Evolutionary conservation across 192 early-diverging fungal species (phyloP), one percentile per base, ranked within the genome.

Genomic region (Geranomyces variabilis): DNA sequence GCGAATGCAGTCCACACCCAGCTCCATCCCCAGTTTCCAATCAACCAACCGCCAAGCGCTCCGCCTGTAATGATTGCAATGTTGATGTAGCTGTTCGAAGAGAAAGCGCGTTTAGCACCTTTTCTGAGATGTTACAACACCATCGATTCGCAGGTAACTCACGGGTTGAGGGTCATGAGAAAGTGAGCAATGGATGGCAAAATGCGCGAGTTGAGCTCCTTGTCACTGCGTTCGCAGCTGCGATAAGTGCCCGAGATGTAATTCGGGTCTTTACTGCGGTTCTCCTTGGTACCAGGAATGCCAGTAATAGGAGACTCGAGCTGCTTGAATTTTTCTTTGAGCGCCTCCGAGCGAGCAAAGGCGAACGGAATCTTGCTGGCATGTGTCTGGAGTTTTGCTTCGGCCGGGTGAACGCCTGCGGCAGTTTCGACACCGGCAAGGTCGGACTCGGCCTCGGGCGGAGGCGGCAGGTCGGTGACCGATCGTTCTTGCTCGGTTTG

Each of bases 281-380:
- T 74, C 56, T 74, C 72, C 22, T 36, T 51, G 6, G 72, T 74
- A 19, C 72, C 72, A 13, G 72, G 72, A 33, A 74, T 66, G 41
- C 65, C 72, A 8, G 63, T 67, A 49, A 74, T 74, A 34, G 72
- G 64, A 4, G 49, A 36, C 34, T 74, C 72, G 1, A 74, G 24
- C 10, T 26, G 8, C 29, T 63, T 51, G 64, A 55, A 74, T 29
- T 66, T 63, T 47, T 74, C 72, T 44, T 74, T 65, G 14, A 74
- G 28, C 13, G 72, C 72, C 14, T 63, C 72, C 15, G 72, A 53
- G 19, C 72, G 63, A 8, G 72, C 62, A n/a, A 60, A 34, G 7
- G 46, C 53, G 8, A 21, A 74, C 17, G 72, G 72, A 28, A 59
- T 67, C 22, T 62, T 28, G 21, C 43, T 34, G 31, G 69, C 55